These are phyloP conservation scores for Boletus pseudo-olivaceus DNA, from an alignment of 768 basidiomycete species.

Conservation along the genomic window DNA sequence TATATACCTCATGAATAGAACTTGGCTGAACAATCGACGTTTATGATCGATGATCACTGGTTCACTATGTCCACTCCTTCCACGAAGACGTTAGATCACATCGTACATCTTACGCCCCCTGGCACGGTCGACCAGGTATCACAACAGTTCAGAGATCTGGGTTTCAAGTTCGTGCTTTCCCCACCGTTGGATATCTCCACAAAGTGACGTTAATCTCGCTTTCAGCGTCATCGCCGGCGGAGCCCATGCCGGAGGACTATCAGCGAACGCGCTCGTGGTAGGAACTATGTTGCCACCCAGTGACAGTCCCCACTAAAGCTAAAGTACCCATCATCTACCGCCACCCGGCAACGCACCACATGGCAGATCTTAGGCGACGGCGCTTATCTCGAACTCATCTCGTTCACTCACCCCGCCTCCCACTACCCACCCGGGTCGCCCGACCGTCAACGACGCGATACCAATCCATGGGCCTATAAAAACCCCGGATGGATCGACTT, in stretches of 20 bases:
- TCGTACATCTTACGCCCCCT: slow-evolving; percentile 69
- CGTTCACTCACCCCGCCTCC: slow-evolving; percentile 54
- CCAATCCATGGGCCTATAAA: slow-evolving; percentile 52
- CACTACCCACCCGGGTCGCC: slow-evolving; percentile 52
- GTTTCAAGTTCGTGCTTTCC: slow-evolving; percentile 53
- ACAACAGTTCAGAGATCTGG: slow-evolving; percentile 52
- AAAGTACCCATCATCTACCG: neutral
- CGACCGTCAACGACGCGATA: slow-evolving; percentile 40
- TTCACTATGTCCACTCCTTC: slow-evolving; percentile 27
- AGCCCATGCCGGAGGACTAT: slow-evolving; percentile 57
- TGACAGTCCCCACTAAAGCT: neutral
- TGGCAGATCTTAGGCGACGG: slow-evolving; percentile 39
- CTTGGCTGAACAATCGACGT: neutral
- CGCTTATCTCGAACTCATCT: slow-evolving; percentile 66
- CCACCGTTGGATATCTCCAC: neutral
- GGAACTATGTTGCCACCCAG: slow-evolving; percentile 9
- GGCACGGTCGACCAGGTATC: slow-evolving; percentile 49
- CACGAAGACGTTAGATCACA: slow-evolving; percentile 58
- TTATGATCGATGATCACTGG: neutral
- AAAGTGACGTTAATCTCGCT: neutral
- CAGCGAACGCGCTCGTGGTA: slow-evolving; percentile 65
- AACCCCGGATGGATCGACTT: slow-evolving; percentile 66
- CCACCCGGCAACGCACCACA: neutral
- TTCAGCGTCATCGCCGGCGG: slow-evolving; percentile 65
- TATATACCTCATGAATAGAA: neutral